Evolutionary conservation across 2,329 filamentous ascomycete species (phyloP), one percentile per base, ranked within the genome.

Genomic region (Penicillium sp.): DNA sequence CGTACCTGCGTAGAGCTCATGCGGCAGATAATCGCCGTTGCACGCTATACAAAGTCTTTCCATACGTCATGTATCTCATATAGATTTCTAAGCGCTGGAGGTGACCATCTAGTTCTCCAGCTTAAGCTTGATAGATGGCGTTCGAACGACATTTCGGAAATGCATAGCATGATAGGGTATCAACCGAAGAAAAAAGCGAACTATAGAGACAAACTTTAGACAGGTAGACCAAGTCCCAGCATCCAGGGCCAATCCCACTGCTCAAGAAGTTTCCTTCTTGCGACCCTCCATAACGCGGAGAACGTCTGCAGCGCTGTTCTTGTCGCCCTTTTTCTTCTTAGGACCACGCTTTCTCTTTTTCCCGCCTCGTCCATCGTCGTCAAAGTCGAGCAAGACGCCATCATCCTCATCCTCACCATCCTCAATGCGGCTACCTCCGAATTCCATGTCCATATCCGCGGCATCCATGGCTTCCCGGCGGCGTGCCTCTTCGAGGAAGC

Each of bases 361-460:
- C 6, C 61, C 62, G 27, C 64, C 63, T 29, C 59, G 56, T 18
- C 62, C 36, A 30, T 50, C 62, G 29, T 64, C 64, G 25, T 64
- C 64, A n/a, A 65, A 67, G 49, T 71, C 67, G 88, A 61, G 82
- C 74, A 33, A 81, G 83, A 46, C 91, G 69, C 72, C 65, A 34
- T 90, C 40, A 5, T 56, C 88, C 56, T 86, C 80, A 56, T 95
- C 91, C 52, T 91, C 91, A 41, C 91, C 90, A 63, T 96, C 93
- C 46, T 88, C 90, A 62, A 89, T 86, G 25, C 92, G 80, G 64
- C 87, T 93, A 16, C 84, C 88, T 29, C 93, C 93, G 64, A 99
- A 97, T 52, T 91, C 92, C 77, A 97, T 82, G 64, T 99, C 93
- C 72, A 99, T 80, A 71, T 99, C 92, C 49, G 92, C 84, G 40